Percentiles rank a stretch among this genome's conserved stretches.
Evolutionary conservation across 176 grass and related monocot species (phyloP).

Genomic region (Aegilops umbellulata): DNA sequence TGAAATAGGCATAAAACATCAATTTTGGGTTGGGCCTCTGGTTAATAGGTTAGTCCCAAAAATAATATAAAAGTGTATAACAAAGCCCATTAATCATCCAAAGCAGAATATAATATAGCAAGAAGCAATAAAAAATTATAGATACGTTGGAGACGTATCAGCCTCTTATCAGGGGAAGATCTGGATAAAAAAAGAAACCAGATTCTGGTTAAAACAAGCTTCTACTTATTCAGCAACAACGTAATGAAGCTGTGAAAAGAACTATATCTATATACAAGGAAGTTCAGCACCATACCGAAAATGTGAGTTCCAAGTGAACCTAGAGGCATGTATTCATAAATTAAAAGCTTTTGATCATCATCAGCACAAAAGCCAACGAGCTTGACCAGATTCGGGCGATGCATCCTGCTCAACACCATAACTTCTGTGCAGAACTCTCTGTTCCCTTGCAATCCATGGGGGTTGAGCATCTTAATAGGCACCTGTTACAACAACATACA

Average conservation of each 20-base stretch:
- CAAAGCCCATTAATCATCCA: too few species aligned
- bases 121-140: too few species aligned
- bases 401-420: conserved; percentile 58
- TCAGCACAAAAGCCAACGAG: conserved; percentile 69
- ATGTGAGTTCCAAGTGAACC: conserved; percentile 72
- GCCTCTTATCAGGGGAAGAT: conserved; percentile 50
- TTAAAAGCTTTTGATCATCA: conserved; percentile 60
- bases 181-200: conserved; percentile 32
- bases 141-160: too few species aligned
- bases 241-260: neutral
- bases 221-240: neutral
- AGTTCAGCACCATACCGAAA: conserved; percentile 48
- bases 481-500: conserved; percentile 47
- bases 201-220: conserved; percentile 14
- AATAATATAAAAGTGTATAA: too few species aligned
- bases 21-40: too few species aligned
- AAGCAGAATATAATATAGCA: too few species aligned
- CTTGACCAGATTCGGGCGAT: conserved; percentile 79
- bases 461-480: conserved; percentile 79
- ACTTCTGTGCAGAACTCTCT: conserved; percentile 68
- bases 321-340: conserved; percentile 87
- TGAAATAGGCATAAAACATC: too few species aligned
- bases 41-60: too few species aligned
- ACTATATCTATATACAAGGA: neutral
- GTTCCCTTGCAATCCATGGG: conserved; percentile 54